Conservation (phyloP, 2,329 filamentous ascomycete genomes). For the Botrytis fabae region DNA sequence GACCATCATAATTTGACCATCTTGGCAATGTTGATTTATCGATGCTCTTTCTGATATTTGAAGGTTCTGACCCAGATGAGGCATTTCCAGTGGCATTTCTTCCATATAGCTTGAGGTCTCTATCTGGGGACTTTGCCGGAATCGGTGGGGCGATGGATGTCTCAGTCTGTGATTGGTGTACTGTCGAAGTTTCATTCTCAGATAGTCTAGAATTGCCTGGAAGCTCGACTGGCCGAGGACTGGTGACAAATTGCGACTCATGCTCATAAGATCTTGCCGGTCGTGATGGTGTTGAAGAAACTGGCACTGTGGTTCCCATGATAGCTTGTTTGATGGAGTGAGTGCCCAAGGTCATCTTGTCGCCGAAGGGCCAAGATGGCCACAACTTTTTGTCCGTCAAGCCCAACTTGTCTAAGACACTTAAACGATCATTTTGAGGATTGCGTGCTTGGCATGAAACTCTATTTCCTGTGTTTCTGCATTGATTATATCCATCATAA, state of each 20-base stretch:
- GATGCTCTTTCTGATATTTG: background rate
- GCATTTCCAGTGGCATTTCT: background rate
- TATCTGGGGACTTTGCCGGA: background rate
- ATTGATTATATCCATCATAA: background rate
- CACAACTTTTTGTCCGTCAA: background rate
- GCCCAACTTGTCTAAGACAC: background rate
- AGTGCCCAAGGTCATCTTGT: background rate
- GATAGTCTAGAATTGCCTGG: background rate
- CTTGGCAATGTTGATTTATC: background rate
- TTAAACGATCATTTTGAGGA: background rate
- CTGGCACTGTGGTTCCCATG: background rate
- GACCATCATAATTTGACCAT: background rate
- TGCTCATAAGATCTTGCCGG: background rate
- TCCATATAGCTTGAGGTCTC: background rate
- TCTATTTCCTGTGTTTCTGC: background rate
- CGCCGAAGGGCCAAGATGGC: constrained; percentile 14
- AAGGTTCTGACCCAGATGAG: background rate
- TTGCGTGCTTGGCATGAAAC: background rate
- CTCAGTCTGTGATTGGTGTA: too few species aligned
- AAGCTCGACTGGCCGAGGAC: background rate
- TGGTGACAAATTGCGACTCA: background rate
- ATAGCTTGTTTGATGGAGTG: constrained; percentile 2
- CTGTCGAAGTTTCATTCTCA: background rate
- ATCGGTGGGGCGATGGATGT: background rate
- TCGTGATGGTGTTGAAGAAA: background rate